Conservation (phyloP, 2,329 filamentous ascomycete genomes). For the Arthrobotrys conoides region DNA sequence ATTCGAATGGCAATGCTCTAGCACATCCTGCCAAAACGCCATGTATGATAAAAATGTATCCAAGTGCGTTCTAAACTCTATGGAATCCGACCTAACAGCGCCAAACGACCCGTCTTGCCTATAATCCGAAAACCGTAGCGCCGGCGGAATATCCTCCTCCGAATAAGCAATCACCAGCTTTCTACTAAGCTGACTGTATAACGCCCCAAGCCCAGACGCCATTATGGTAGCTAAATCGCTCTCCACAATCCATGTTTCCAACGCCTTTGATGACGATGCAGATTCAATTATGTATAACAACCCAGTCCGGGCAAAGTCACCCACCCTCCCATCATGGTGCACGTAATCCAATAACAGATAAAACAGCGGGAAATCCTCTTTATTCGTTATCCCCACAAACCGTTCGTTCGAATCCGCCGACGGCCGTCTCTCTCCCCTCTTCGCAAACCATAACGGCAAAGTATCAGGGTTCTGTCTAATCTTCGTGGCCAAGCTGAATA, state of each 20-base stretch:
- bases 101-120: constrained; percentile 71
- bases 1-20: constrained; percentile 92
- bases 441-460: constrained; percentile 90
- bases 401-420: constrained; percentile 69
- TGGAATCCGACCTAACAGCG: constrained; percentile 80
- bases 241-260: constrained; percentile 97
- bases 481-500: constrained; percentile 97
- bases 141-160: constrained; percentile 81
- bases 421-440: constrained; percentile 69
- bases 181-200: constrained; percentile 78
- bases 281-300: constrained; percentile 96
- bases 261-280: constrained; percentile 81
- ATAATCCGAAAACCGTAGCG: constrained; percentile 91
- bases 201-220: constrained; percentile 91
- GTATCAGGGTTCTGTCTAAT: constrained; percentile 90
- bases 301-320: constrained; percentile 95
- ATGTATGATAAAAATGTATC: constrained; percentile 95
- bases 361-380: constrained; percentile 92
- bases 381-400: constrained; percentile 87
- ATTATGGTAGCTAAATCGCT: constrained; percentile 96
- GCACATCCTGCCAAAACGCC: constrained; percentile 96
- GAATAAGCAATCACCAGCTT: constrained; percentile 86
- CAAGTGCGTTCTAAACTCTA: constrained; percentile 85
- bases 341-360: constrained; percentile 97
- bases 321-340: constrained; percentile 92